A percentile compares a stretch with the other conserved stretches of the same genome.
Conservation (phyloP, 805 yeast genomes). For the Candida vaughaniae region DNA sequence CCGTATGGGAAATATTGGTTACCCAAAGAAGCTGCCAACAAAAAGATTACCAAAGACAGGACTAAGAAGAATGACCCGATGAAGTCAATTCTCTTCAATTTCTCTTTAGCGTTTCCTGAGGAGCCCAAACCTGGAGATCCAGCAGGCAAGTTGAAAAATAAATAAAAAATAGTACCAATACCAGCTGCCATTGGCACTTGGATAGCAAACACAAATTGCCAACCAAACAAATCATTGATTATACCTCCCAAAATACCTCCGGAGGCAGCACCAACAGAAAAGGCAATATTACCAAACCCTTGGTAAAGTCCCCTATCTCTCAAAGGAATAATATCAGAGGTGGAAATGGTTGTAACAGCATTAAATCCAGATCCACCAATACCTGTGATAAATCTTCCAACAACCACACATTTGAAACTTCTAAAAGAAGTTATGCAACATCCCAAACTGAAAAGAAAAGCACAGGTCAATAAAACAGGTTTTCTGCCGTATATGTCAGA, state of each 20-base stretch:
- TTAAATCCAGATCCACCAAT: conserved; percentile 91
- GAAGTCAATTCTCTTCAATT: conserved; percentile 62
- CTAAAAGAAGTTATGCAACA: conserved; percentile 54
- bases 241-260: conserved; percentile 53
- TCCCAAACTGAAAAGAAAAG: conserved; percentile 54
- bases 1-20: conserved; percentile 55
- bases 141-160: conserved; percentile 46
- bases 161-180: conserved; percentile 36
- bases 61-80: conserved; percentile 65
- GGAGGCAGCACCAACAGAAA: conserved; percentile 62
- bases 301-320: conserved; percentile 80
- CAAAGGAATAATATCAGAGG: conserved; percentile 74
- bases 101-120: conserved; percentile 43
- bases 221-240: conserved; percentile 54
- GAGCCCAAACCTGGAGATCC: conserved; percentile 59
- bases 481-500: conserved; percentile 74
- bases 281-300: conserved; percentile 75
- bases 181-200: conserved; percentile 44
- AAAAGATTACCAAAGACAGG: conserved; percentile 51
- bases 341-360: conserved; percentile 69
- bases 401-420: conserved; percentile 46
- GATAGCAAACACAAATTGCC: conserved; percentile 43
- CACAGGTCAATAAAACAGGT: conserved; percentile 49
- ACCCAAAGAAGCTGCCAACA: conserved; percentile 66
- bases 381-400: conserved; percentile 74